phyloP scores from a whole-genome alignment of 2,329 filamentous ascomycete genomes.

The Septoria petroselini region DNA sequence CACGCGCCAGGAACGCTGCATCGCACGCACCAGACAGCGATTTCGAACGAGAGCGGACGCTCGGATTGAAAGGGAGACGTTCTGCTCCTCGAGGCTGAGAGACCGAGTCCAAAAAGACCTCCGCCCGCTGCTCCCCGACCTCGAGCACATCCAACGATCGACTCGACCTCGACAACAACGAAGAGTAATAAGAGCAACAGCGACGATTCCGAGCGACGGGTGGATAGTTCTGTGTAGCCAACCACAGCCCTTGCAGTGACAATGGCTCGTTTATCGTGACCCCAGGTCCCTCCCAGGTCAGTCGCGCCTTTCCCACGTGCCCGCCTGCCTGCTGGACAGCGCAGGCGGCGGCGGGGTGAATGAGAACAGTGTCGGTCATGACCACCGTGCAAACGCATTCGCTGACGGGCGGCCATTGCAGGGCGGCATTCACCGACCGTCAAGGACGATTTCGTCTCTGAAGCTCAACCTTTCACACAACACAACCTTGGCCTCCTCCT shows the following conservation, averaged over 20 bases:
- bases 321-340: background rate
- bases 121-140: background rate
- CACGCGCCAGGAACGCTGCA: constrained; percentile 3
- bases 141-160: background rate
- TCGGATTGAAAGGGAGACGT: background rate
- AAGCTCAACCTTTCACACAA: background rate
- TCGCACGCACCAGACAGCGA: constrained; percentile 7
- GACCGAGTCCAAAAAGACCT: too few relatives aligned
- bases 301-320: constrained; percentile 1
- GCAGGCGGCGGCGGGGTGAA: background rate
- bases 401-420: background rate
- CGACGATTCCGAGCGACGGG: background rate
- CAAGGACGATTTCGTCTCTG: too few relatives aligned
- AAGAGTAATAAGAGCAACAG: too few relatives aligned
- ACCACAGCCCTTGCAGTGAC: constrained; percentile 17
- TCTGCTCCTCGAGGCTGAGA: background rate
- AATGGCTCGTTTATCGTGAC: constrained; percentile 24
- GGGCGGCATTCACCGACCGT: constrained; percentile 6
- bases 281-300: constrained; percentile 12
- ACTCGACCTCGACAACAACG: background rate
- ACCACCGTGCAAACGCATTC: background rate
- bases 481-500: background rate
- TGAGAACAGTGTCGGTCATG: background rate
- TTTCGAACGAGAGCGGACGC: background rate
- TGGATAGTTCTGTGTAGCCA: constrained; percentile 17